These are phyloP conservation scores for Pelargonium nanum DNA, from an alignment of 345 rosid genomes.

Conservation along the genomic window DNA sequence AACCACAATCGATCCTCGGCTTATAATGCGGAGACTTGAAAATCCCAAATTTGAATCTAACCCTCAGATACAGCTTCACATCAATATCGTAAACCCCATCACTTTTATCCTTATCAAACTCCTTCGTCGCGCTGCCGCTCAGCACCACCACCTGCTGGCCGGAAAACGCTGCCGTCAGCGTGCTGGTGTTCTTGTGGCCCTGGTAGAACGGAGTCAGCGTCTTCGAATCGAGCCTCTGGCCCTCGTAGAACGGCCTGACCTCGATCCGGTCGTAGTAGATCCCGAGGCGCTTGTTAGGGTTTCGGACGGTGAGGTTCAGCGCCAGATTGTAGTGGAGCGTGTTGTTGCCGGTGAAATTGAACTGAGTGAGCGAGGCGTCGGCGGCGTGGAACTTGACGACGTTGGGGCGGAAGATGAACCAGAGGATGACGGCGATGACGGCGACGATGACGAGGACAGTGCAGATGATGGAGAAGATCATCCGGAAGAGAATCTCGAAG, in stretches of 20 bases:
- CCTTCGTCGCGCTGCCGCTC: background rate
- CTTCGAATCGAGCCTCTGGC: constrained; percentile 22
- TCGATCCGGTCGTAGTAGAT: constrained; percentile 43
- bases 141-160: constrained; percentile 29
- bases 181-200: constrained; percentile 71
- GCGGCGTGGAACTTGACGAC: constrained; percentile 37
- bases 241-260: constrained; percentile 34
- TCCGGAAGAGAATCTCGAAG: constrained; percentile 17
- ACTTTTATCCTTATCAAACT: too few relatives aligned
- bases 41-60: constrained; percentile 52
- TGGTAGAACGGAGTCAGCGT: constrained; percentile 49
- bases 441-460: constrained; percentile 29
- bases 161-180: constrained; percentile 28
- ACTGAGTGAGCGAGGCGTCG: constrained; percentile 33
- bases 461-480: constrained; percentile 33
- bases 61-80: constrained; percentile 40
- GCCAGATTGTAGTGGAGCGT: constrained; percentile 32
- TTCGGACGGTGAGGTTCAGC: constrained; percentile 40
- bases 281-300: constrained; percentile 55
- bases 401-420: constrained; percentile 62
- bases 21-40: constrained; percentile 35
- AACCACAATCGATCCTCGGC: constrained; percentile 49
- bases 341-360: constrained; percentile 27
- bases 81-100: constrained; percentile 18
- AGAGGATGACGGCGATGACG: constrained; percentile 33